Evolutionary conservation across 1,284 basidiomycete genomes (phyloP), one percentile per base, ranked within the genome.

Genomic region (Apiotrichum gamsii): DNA sequence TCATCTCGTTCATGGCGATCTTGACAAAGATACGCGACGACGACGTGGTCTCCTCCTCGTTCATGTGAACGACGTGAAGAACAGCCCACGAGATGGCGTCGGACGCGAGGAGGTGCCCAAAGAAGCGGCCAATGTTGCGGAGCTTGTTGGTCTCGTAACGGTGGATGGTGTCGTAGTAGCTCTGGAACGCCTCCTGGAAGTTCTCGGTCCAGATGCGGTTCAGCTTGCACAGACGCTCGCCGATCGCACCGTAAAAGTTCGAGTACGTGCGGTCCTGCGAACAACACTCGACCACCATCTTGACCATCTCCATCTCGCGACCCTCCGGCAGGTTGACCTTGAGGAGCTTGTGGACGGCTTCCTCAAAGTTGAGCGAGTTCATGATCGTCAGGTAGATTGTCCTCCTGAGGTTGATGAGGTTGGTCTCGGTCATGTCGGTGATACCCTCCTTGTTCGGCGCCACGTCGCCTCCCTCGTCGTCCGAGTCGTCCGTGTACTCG

Each of bases 231-330:
- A 98, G 91, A 11, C 94, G 84, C 73, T 98, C 94, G 44, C 90
- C 91, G 60, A 96, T 82, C 29, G 96, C 82, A 18, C 94, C 94
- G 67, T 94, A 98, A 77, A 96, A 98, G 33, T 82, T 89, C 10
- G 87, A 87, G 71, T 96, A 98, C 0, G 94, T 93, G 5, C 94
- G 85, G 70, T 98, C 94, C 76, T 98, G 94, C 3, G 94, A 98
- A 69, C 94, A 98, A 84, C 94, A 98, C 67, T 98, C 94, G 71
- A 98, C 86, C 51, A 98, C 81, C 94, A 98, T 98, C 77, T 98
- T 97, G 73, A 88, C 84, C 43, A 98, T 75, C 72, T 97, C 94
- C 61, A 90, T 87, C 87, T 97, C 94, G 68, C 94, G 82, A 1
- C 93, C 93, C 65, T 93, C 90, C 41, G 82, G 78, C 16, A 98